phyloP scores from a whole-genome alignment of 352 stramenopile genomes.

The Pythium scleroteichum region DNA sequence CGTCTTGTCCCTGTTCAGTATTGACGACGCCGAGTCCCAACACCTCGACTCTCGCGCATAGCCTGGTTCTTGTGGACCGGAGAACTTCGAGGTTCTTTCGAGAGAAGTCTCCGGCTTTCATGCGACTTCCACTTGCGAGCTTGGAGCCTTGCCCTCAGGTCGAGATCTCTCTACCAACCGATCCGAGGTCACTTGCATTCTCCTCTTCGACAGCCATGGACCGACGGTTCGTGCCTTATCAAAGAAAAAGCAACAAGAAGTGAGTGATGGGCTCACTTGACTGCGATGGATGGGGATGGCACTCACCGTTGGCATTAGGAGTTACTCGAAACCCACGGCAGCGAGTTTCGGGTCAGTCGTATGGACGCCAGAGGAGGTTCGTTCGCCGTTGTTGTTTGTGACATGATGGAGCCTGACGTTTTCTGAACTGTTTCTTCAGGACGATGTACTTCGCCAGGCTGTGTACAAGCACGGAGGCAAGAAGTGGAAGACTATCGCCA shows the following conservation, averaged over 20 bases:
- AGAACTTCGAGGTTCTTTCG: background rate
- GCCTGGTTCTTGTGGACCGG: background rate
- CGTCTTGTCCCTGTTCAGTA: conserved; percentile 16
- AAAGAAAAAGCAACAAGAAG: conserved; percentile 30
- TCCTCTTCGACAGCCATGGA: conserved; percentile 29
- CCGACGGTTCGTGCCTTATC: conserved; percentile 30
- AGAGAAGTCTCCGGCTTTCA: conserved; percentile 12
- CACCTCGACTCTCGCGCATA: conserved; percentile 19
- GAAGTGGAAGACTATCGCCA: conserved; percentile 76
- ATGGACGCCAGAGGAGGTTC: conserved; percentile 53
- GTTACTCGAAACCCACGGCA: background rate
- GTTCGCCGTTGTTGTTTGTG: too few relatives aligned
- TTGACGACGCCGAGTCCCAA: conserved; percentile 8
- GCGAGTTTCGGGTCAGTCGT: background rate
- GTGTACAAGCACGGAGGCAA: conserved; percentile 78
- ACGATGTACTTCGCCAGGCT: conserved; percentile 63
- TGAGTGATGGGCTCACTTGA: conserved; percentile 26
- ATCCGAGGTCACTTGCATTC: background rate
- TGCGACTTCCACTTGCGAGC: background rate
- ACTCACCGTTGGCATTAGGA: conserved; percentile 2
- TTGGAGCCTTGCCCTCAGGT: conserved; percentile 7
- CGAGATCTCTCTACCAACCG: background rate
- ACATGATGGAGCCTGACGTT: too few relatives aligned
- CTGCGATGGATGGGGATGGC: conserved; percentile 4
- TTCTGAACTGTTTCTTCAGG: conserved; percentile 26